Base-by-base conservation (phyloP, 345 rosid species). In the Stellera chamaejasme region DNA sequence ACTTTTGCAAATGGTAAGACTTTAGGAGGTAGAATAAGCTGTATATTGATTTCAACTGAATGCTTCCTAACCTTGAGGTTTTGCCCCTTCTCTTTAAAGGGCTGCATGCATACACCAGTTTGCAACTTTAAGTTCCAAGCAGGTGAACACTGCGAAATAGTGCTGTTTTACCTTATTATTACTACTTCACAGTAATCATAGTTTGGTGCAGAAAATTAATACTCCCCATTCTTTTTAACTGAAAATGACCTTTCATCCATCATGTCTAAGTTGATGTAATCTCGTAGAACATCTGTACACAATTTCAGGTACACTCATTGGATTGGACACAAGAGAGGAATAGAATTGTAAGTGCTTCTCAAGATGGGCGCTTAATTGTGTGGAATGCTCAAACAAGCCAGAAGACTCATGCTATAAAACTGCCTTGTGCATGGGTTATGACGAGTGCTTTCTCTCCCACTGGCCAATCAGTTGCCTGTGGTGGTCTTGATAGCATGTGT, bases 351-450 rank as follows among this genome's bases (percentile, higher is more conserved):
- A 90, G 99, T 69, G 99, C 96, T 43, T 90, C 99, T 13, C 96
- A 90, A 72, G 99, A 90, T 59, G 97, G 99, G 43, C 67, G 96
- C 53, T 69, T 93, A 55, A 90, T 93, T 5, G 96, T 93, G 59
- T 90, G 99, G 99, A 93, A 93, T 64, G 96, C 96, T 55, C 73
- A 81, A 49, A 90, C 99, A 10, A 93, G 99, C 72, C 99, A 90
- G 81, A 93, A 93, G 78, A 87, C 85, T 54, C 96, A 93, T 68
- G 90, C 95, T 46, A 93, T 93, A 28, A 93, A 87, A 68, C 87
- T 94, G 53, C 97, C 96, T 53, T 90, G 96, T 67, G 93, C 97
- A 1, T 87, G 96, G 95, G 96, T 93, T 66, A 93, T 87, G 99
- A 82, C 99, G 10, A 90, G 99, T 70, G 99, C 96, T 43, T 93